These are phyloP conservation scores for Scopulariopsis brevicaulis DNA, from an alignment of 2,329 filamentous ascomycete species.

Conservation along the genomic window DNA sequence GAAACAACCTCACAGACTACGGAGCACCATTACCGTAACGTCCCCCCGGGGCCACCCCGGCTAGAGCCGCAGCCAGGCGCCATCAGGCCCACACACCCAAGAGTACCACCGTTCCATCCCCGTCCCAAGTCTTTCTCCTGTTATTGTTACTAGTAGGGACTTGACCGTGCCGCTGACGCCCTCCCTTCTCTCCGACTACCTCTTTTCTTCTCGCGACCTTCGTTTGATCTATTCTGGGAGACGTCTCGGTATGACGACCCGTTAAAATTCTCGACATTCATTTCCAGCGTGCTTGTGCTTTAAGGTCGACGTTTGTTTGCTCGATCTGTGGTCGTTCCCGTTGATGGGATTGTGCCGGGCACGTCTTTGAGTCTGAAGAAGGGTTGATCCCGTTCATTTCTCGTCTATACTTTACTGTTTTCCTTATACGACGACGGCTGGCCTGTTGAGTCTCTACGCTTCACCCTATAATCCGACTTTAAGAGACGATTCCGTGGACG, in stretches of 20 bases:
- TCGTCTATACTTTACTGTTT: not conserved
- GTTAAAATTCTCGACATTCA: conserved; percentile 3
- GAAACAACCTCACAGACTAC: not conserved
- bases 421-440: conserved; percentile 12
- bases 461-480: not conserved
- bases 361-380: not conserved
- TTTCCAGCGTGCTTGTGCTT: conserved; percentile 2
- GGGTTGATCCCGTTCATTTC: conserved; percentile 1
- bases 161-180: not conserved
- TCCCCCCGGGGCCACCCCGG: not conserved
- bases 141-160: not conserved
- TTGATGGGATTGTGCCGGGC: not conserved
- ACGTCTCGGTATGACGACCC: conserved; percentile 6
- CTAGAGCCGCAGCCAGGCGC: not conserved
- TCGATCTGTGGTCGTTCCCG: not conserved
- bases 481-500: not conserved
- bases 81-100: not conserved
- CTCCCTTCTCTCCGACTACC: not conserved
- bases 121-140: not conserved
- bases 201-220: conserved; percentile 7
- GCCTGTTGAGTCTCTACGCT: conserved; percentile 11
- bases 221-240: conserved; percentile 7
- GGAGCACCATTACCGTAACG: not conserved
- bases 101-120: not conserved
- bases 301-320: not conserved